Evolutionary conservation across 2,329 filamentous ascomycete genomes (phyloP), one percentile per base, ranked within the genome.

Genomic region (Cryphonectria radicalis): DNA sequence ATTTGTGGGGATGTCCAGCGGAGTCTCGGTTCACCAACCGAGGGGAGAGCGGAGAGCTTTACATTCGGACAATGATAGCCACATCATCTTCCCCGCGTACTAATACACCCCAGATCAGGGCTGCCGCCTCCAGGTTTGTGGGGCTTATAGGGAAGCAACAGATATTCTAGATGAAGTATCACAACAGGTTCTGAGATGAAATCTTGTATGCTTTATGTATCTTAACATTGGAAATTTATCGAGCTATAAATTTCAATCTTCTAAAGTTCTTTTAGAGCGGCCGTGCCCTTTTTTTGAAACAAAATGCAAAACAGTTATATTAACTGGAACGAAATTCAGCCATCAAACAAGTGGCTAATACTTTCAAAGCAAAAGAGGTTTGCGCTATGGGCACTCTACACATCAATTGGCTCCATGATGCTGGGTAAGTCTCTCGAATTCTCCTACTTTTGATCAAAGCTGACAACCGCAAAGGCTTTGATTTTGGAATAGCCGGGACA

Each of bases 331-430:
- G 46, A 53, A n/a, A 53, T 53, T 53, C 46, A 53, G 10, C 22
- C 46, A n/a, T 53, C 46, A 53, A 53, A n/a, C 19, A 73, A 71
- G 67, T 73, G 72, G 72, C 40, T 22, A 6, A 73, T 73, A 28
- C 46, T 73, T 5, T 59, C 50, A 25, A 67, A 60, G 50, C 72
- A 71, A n/a, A 73, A 69, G 67, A 57, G 69, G 28, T 73, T 73
- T 50, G 69, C 63, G 22, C 57, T 73, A 50, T 73, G 72, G 72
- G 72, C 69, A 35, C 50, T 73, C 13, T 73, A 69, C 43, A 71
- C 35, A 42, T 73, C 72, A 19, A 69, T 73, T 32, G 72, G 72
- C 14, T 73, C 69, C 14, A 73, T 73, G 72, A 73, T 73, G 72
- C 62, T 73, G 63, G 72, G 72, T 66, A 50, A 66, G 65, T 53